phyloP scores from a whole-genome alignment of 164 flowering plant genomes.

The Dillenia suffruticosa region DNA sequence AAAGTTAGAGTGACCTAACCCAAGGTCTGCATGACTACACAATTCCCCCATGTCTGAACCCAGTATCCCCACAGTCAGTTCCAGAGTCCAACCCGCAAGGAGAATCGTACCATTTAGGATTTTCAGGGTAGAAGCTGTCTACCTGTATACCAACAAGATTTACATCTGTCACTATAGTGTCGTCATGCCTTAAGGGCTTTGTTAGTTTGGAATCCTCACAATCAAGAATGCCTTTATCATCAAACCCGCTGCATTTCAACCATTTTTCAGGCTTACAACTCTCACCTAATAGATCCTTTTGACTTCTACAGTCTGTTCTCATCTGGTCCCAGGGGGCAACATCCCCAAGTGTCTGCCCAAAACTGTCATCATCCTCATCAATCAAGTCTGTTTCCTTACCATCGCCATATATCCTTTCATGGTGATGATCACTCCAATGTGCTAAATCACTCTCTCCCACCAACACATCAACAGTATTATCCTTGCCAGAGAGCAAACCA shows the following conservation, averaged over 20 bases:
- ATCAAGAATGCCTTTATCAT: conserved; percentile 76
- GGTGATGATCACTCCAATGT: conserved; percentile 74
- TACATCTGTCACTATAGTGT: conserved; percentile 58
- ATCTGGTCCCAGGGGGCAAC: conserved; percentile 82
- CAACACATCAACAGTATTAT: conserved; percentile 63
- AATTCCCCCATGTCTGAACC: conserved; percentile 71
- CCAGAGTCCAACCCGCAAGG: conserved; percentile 79
- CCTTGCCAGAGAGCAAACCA: conserved; percentile 47
- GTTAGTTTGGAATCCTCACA: conserved; percentile 81
- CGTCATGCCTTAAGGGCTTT: conserved; percentile 81
- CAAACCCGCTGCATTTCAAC: conserved; percentile 79
- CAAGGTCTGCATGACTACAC: conserved; percentile 33
- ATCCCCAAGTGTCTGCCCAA: conserved; percentile 67
- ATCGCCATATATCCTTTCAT: conserved; percentile 57
- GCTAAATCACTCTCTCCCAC: conserved; percentile 72
- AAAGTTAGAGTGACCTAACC: conserved; percentile 29
- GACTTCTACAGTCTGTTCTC: conserved; percentile 60
- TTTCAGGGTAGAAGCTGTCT: conserved; percentile 83
- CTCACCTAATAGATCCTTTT: conserved; percentile 63
- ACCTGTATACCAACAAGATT: conserved; percentile 83
- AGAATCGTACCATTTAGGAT: conserved; percentile 94
- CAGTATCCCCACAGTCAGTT: conserved; percentile 75
- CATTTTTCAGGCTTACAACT: conserved; percentile 79
- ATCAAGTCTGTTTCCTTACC: conserved; percentile 76
- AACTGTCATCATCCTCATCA: conserved; percentile 91